phyloP scores from a whole-genome alignment of 1,284 basidiomycete species.

The Papiliotrema flavescens region DNA sequence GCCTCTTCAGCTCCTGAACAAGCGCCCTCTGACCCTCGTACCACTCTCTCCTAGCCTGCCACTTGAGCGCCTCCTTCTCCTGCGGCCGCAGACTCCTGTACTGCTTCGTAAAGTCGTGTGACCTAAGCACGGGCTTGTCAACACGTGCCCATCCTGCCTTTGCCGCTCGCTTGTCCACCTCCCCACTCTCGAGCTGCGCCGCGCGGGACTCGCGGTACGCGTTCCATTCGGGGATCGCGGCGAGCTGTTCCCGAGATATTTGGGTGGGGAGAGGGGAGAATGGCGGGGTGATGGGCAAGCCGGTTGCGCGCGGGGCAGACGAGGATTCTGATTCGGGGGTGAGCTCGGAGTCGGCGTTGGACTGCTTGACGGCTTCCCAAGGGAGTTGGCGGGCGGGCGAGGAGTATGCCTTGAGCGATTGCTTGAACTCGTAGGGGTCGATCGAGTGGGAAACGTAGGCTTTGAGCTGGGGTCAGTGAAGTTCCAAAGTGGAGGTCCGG shows the following conservation, averaged over 20 bases:
- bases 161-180: neutral
- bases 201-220: too few species aligned
- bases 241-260: too few species aligned
- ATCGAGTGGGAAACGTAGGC: conserved; percentile 50
- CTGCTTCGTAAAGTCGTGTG: conserved; percentile 24
- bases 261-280: too few species aligned
- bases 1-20: too few species aligned
- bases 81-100: conserved; percentile 27
- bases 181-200: too few species aligned
- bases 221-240: too few species aligned
- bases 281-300: too few species aligned
- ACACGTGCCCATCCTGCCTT: neutral
- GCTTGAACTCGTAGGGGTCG: neutral
- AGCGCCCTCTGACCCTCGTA: conserved; percentile 27
- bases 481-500: neutral
- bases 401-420: neutral
- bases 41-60: conserved; percentile 40
- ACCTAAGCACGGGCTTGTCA: neutral
- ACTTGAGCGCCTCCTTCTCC: conserved; percentile 37
- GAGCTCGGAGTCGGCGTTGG: too few species aligned
- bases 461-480: conserved; percentile 44
- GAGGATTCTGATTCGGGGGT: too few species aligned
- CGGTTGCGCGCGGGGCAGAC: too few species aligned
- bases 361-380: too few species aligned
- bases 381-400: too few species aligned